Evolutionary conservation across 768 basidiomycete species (phyloP).

Genomic region (Filobasidium floriforme): DNA sequence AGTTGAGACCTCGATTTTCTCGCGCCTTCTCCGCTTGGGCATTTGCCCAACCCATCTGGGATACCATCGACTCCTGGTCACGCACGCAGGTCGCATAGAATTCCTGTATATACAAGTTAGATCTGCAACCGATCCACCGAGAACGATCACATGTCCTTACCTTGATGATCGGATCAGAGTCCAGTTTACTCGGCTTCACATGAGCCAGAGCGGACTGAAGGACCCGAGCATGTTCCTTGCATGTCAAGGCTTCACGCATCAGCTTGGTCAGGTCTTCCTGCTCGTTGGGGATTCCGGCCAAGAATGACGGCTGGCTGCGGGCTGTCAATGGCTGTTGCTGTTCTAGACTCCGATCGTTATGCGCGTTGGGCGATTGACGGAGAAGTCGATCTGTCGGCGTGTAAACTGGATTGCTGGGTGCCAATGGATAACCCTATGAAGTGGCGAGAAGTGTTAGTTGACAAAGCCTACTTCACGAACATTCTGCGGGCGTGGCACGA

Average conservation of each 20-base stretch:
- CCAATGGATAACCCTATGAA: slow-evolving; percentile 36
- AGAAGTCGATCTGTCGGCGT: slow-evolving; percentile 61
- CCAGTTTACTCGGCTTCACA: slow-evolving; percentile 64
- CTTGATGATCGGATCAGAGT: slow-evolving; percentile 57
- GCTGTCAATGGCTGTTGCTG: slow-evolving; percentile 22
- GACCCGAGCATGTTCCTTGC: slow-evolving; percentile 68
- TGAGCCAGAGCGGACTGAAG: slow-evolving; percentile 63
- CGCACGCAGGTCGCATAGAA: slow-evolving; percentile 69
- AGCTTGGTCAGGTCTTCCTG: slow-evolving; percentile 70
- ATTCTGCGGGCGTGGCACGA: neutral
- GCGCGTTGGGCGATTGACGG: slow-evolving; percentile 19
- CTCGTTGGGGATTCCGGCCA: slow-evolving; percentile 58
- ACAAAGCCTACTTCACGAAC: neutral
- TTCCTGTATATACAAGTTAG: slow-evolving; percentile 56
- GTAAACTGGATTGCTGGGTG: slow-evolving; percentile 34
- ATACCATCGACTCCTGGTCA: slow-evolving; percentile 74
- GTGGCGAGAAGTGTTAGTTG: neutral
- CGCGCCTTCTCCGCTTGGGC: slow-evolving; percentile 49
- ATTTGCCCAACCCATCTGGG: slow-evolving; percentile 86
- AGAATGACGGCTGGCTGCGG: neutral
- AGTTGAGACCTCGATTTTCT: slow-evolving; percentile 32
- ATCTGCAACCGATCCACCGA: neutral
- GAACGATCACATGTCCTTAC: slow-evolving; percentile 47
- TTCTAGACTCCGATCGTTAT: slow-evolving; percentile 17
- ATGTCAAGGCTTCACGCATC: slow-evolving; percentile 77